A percentile compares a stretch with the other conserved stretches of the same genome.
Evolutionary conservation across 148 eudicot species (phyloP).

Genomic region (Beta vulgaris): DNA sequence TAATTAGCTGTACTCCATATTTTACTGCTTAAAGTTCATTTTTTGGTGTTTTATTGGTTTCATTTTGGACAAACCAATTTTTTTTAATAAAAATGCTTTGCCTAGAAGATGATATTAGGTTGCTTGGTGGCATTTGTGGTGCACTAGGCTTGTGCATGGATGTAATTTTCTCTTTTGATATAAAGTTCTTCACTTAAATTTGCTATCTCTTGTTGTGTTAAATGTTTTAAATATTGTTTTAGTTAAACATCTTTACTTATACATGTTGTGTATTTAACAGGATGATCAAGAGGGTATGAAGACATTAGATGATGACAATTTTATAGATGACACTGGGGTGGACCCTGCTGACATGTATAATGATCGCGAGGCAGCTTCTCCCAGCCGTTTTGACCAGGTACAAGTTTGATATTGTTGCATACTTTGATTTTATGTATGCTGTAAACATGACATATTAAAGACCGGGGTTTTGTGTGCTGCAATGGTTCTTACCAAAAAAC

Average conservation of each 20-base stretch:
- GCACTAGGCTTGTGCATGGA: not conserved
- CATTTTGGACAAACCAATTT: not conserved
- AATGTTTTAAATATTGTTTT: not conserved
- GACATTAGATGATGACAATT: slow-evolving; percentile 83
- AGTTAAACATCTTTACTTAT: not conserved
- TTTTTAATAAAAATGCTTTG: not conserved
- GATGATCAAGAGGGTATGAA: slow-evolving; percentile 72
- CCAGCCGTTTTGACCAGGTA: slow-evolving; percentile 82
- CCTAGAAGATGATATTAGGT: not conserved
- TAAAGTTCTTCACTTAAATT: not conserved
- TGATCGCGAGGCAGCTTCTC: slow-evolving; percentile 72
- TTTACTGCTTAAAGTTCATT: not conserved
- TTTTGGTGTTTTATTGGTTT: not conserved
- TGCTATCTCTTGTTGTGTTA: not conserved
- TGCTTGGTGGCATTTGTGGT: not conserved
- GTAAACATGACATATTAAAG: not conserved
- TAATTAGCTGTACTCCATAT: not conserved
- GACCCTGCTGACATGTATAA: slow-evolving; percentile 78
- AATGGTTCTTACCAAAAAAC: not conserved
- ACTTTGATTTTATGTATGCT: not conserved
- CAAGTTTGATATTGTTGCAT: slow-evolving; percentile 2
- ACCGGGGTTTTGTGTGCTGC: not conserved
- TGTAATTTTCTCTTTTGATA: not conserved
- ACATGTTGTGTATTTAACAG: slow-evolving; percentile 31
- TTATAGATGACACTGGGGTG: slow-evolving; percentile 84